Percentiles rank a stretch among this genome's conserved stretches.
phyloP scores from a whole-genome alignment of 345 rosid genomes.

The Garcia nutans region DNA sequence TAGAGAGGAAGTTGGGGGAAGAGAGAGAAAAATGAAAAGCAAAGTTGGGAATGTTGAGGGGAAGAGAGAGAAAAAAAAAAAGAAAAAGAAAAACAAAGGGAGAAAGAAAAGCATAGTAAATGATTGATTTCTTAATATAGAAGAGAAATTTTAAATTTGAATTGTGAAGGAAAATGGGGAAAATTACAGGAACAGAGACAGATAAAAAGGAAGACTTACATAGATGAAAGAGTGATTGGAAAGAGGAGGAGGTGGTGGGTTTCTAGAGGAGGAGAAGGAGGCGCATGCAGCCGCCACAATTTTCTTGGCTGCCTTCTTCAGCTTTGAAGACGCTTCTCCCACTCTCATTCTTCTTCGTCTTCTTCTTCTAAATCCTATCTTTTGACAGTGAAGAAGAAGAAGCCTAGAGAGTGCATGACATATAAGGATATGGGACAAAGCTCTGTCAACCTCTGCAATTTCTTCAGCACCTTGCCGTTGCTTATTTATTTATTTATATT shows the following conservation, averaged over 20 bases:
- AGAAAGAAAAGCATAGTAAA: background rate
- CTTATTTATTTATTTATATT: background rate
- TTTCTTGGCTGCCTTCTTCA: slow-evolving; percentile 60
- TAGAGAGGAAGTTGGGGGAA: background rate
- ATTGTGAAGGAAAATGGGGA: background rate
- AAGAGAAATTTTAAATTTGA: background rate
- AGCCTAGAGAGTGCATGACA: slow-evolving; percentile 1
- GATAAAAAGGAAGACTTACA: slow-evolving; percentile 29
- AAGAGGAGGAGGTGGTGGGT: slow-evolving; percentile 35
- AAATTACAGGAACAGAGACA: background rate
- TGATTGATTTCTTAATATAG: background rate
- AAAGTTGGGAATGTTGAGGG: background rate
- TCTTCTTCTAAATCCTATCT: background rate
- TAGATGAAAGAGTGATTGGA: slow-evolving; percentile 17
- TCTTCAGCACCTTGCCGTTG: background rate
- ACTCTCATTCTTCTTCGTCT: slow-evolving; percentile 35
- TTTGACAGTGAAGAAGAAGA: background rate
- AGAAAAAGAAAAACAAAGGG: too few relatives aligned
- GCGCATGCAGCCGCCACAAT: slow-evolving; percentile 71
- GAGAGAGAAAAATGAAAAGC: background rate
- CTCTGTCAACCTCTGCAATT: slow-evolving; percentile 18
- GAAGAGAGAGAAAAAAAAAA: background rate
- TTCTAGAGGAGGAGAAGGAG: slow-evolving; percentile 59
- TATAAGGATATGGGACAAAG: background rate
- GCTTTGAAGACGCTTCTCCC: slow-evolving; percentile 46